Percentiles rank a stretch among this genome's conserved stretches.
These are phyloP conservation scores for Annulohypoxylon nitens DNA, from an alignment of 495 filamentous ascomycete species.

Conservation along the genomic window DNA sequence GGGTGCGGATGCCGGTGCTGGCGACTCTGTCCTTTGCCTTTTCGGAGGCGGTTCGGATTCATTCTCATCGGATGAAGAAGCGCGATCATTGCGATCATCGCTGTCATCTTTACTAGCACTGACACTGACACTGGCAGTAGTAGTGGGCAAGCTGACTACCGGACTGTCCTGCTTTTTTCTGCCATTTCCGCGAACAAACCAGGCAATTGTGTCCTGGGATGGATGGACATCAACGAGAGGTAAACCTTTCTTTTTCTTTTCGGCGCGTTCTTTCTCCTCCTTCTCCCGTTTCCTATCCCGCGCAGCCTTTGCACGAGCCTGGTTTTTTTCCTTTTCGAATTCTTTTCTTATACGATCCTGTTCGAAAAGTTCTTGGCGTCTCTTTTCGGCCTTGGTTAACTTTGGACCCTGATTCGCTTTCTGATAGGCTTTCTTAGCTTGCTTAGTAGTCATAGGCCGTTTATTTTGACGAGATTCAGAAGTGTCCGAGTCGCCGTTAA, in stretches of 20 bases:
- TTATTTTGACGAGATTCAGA: slow-evolving; percentile 13
- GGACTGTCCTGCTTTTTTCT: slow-evolving; percentile 32
- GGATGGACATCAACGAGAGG: slow-evolving; percentile 58
- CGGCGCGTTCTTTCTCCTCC: slow-evolving; percentile 52
- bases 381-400: slow-evolving; percentile 57
- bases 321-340: slow-evolving; percentile 58
- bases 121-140: too few species aligned
- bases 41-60: slow-evolving; percentile 36
- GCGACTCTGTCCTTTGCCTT: slow-evolving; percentile 38
- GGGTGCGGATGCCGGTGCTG: background rate
- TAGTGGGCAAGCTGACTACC: slow-evolving; percentile 24
- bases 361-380: slow-evolving; percentile 57
- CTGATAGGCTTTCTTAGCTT: slow-evolving; percentile 57
- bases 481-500: slow-evolving; percentile 40
- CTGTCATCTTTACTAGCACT: slow-evolving; percentile 8
- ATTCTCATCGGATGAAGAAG: slow-evolving; percentile 22
- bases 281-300: slow-evolving; percentile 62
- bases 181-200: slow-evolving; percentile 54
- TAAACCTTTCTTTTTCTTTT: slow-evolving; percentile 57
- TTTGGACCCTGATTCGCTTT: slow-evolving; percentile 52
- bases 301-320: slow-evolving; percentile 52
- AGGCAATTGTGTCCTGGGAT: slow-evolving; percentile 59
- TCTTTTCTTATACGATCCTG: slow-evolving; percentile 61
- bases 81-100: slow-evolving; percentile 2
- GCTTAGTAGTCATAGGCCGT: slow-evolving; percentile 62